Base-by-base conservation (phyloP, 1,139 yeast species). In the Saccharomyces hybrid region DNA sequence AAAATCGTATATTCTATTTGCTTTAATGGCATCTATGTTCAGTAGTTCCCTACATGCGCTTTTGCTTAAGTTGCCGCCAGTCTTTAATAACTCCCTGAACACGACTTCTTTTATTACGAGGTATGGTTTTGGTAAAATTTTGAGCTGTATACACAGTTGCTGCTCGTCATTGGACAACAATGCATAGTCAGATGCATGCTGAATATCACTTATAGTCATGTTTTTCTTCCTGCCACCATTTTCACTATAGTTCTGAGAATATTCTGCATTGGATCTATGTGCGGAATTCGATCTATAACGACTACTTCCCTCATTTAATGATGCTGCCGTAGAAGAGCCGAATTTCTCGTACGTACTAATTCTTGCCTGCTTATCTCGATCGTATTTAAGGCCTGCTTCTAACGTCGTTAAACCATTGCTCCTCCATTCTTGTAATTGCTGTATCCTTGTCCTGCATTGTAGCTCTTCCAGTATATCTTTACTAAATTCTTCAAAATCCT, bases 391-490 rank as follows among this genome's bases (percentile, higher is more conserved):
- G 5, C 98, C 99, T 56, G 82, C 88, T 56, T 91, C 97, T 53
- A 89, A 64, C 0, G 90, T 82, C 2, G 90, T 86, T 50, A 93
- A 80, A 2, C 99, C 99, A 68, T 88, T 84, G 50, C 85, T 79
- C 58, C 99, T 80, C 90, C 97, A 95, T 64, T 86, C 93, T 69
- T 93, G 99, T 47, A 95, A 74, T 72, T 90, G 97, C 53, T 86
- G 86, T 54, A 93, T 90, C 58, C 95, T 79, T 44, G 85, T 79
- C 54, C 98, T 79, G 63, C 89, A 84, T 63, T 82, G 83, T 53
- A 89, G 77, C 70, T 93, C 99, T 5, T 83, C 81, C 54, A 89
- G 67, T 58, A 90, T 78, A 66, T 88, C 95, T 47, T 78, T 81
- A 2, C 85, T 73, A 65, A 93, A 89, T 13, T 78, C 78, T 50